Conservation (phyloP, 805 yeast species). For the Kuraishia molischiana region DNA sequence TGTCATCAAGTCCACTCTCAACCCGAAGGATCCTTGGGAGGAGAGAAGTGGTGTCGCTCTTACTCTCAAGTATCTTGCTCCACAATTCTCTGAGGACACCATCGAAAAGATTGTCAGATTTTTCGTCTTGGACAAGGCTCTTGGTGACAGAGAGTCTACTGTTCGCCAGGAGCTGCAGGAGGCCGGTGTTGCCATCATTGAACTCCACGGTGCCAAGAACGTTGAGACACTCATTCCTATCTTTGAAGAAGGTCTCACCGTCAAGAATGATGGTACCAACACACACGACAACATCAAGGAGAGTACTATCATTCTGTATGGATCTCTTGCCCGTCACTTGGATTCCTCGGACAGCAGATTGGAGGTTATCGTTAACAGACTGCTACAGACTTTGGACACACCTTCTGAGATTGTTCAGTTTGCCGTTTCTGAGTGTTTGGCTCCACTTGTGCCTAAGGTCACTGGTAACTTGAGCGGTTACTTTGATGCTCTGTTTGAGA, state of each 20-base stretch:
- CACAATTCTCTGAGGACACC: conserved; percentile 27
- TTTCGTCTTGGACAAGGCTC: conserved; percentile 50
- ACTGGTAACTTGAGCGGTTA: conserved; percentile 39
- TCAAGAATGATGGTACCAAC: conserved; percentile 34
- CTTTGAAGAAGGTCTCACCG: conserved; percentile 61
- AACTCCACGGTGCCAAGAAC: conserved; percentile 49
- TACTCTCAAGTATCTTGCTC: conserved; percentile 47
- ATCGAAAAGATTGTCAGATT: conserved; percentile 53
- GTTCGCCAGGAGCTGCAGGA: conserved; percentile 81
- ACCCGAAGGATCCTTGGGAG: conserved; percentile 74
- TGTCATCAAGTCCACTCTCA: conserved; percentile 48
- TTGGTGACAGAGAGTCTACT: conserved; percentile 63
- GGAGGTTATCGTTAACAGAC: conserved; percentile 51
- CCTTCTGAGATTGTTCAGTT: conserved; percentile 87
- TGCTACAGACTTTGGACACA: conserved; percentile 67
- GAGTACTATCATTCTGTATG: conserved; percentile 78
- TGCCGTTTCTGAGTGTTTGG: conserved; percentile 79
- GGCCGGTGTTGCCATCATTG: conserved; percentile 74
- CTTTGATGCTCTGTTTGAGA: conserved; percentile 48
- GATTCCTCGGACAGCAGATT: conserved; percentile 57
- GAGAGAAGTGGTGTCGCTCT: conserved; percentile 75
- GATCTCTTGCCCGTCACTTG: conserved; percentile 84
- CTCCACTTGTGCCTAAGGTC: conserved; percentile 59
- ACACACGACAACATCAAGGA: conserved; percentile 60
- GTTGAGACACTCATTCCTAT: conserved; percentile 73